Base-by-base conservation (phyloP, 2,329 filamentous ascomycete genomes). In the Helotiales sp. region DNA sequence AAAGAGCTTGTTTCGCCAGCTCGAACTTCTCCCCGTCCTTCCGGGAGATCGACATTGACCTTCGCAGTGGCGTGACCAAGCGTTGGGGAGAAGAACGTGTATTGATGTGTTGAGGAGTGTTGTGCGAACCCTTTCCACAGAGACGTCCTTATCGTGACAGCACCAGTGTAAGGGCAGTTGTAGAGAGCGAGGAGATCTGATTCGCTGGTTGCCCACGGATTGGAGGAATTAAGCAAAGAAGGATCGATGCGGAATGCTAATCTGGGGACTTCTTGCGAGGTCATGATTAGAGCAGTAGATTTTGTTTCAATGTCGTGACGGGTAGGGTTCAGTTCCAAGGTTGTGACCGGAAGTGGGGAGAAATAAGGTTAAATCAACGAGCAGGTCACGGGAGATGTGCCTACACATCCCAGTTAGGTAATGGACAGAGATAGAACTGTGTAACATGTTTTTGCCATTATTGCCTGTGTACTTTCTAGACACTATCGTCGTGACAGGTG, bases 181-280 rank as follows among this genome's bases (percentile, higher is more conserved):
- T 89, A 89, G 6, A 93, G 81, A 1, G 74, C 73, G 36, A 75
- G 71, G 3, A 93, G 80, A 62, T 92, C 83, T 4, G 80, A 76
- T 5, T 81, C 71, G 2, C 81, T 84, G 0, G 88, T 90, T 25
- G 89, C 88, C 89, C 89, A 92, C 0, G 89, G 89, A 50, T 83
- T 87, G 29, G 90, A 84, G 0, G 88, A 89, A 73, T 93, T 93
- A 63, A 92, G 76, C 6, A 93, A 76, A 0, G 88, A 87, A 6
- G 68, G 68, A 7, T 44, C 38, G 51, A 70, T 68, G 29, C 5
- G 25, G 48, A 65, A 58, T 6, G 50, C 50, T 29, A 52, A 42
- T 46, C 47, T 49, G 15, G 50, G 46, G 3, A 12, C n/a, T 22
- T 48, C 27, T 48, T 31, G 46, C 13, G 46, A 30, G 17, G 25